phyloP scores from a whole-genome alignment of 31 red algal genomes.

The Porphyra umbilicalis region DNA sequence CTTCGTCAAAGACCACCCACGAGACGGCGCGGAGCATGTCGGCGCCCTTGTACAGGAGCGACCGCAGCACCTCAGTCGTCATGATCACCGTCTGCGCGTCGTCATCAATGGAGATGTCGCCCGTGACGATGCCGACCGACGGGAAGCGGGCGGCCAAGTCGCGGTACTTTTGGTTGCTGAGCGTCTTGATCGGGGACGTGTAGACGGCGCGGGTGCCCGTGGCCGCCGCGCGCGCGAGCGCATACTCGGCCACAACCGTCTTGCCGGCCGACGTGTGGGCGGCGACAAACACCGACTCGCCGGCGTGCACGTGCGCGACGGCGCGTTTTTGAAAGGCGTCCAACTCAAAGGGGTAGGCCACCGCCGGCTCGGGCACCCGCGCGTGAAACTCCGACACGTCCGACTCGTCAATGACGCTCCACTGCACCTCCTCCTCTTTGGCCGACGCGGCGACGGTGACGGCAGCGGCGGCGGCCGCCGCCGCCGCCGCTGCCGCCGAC shows the following conservation, averaged over 20 bases:
- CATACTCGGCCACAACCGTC: conserved; percentile 80
- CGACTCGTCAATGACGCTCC: conserved; percentile 28
- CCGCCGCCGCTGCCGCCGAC: neutral
- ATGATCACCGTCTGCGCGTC: conserved; percentile 65
- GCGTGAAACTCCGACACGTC: conserved; percentile 38
- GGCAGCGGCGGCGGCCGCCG: neutral
- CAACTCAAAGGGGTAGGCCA: conserved; percentile 53
- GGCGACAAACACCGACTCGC: conserved; percentile 62
- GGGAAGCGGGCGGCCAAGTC: conserved; percentile 48
- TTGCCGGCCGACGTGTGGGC: conserved; percentile 86
- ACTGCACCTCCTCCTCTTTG: conserved; percentile 5
- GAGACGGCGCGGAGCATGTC: conserved; percentile 55
- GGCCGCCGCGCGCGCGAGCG: conserved; percentile 35
- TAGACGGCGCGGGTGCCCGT: conserved; percentile 48
- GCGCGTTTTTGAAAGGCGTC: conserved; percentile 76
- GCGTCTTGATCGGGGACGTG: conserved; percentile 85
- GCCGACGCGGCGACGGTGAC: neutral
- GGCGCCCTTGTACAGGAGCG: conserved; percentile 74
- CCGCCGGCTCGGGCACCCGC: conserved; percentile 34
- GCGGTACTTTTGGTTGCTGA: conserved; percentile 79
- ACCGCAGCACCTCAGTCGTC: conserved; percentile 82
- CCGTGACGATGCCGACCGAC: conserved; percentile 71
- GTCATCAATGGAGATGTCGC: conserved; percentile 61
- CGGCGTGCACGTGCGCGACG: conserved; percentile 49
- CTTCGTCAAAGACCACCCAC: conserved; percentile 84